Conservation (phyloP, 1,284 basidiomycete species). For the Takashimella koratensis region DNA sequence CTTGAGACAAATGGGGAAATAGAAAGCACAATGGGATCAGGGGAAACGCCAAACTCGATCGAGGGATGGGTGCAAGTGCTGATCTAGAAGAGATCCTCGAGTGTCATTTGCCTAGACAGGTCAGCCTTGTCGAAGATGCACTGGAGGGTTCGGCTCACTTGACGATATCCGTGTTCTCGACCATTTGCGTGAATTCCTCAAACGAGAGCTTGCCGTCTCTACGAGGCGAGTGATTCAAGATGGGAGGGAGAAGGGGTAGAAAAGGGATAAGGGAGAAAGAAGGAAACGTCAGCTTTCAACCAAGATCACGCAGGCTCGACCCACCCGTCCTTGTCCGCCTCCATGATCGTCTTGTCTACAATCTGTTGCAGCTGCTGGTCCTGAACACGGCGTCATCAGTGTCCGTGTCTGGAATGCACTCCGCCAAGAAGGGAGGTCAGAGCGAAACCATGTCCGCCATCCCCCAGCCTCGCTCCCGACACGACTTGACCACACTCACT, state of each 20-base stretch:
- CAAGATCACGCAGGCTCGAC: slow-evolving; percentile 9
- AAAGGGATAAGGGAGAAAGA: background rate
- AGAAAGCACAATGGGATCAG: background rate
- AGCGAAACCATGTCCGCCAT: no score
- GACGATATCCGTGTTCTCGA: slow-evolving; percentile 75
- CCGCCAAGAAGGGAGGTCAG: no score
- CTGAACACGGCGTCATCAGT: slow-evolving; percentile 50
- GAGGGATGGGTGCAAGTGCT: no score
- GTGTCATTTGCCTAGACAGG: slow-evolving; percentile 87
- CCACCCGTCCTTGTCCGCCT: slow-evolving; percentile 88
- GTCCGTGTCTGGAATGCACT: no score
- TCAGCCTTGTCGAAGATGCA: background rate
- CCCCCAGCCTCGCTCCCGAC: background rate
- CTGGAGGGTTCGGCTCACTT: slow-evolving; percentile 31
- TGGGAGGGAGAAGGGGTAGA: background rate
- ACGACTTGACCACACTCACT: slow-evolving; percentile 51
- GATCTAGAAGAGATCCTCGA: slow-evolving; percentile 78
- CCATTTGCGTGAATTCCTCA: slow-evolving; percentile 94
- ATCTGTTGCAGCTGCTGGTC: slow-evolving; percentile 99
- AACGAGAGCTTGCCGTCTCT: slow-evolving; percentile 94
- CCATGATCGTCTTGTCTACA: slow-evolving; percentile 99
- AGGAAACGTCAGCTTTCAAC: slow-evolving; percentile 4
- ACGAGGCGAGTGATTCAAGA: background rate
- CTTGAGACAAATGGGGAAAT: background rate
- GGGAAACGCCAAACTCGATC: no score